Percentiles rank a stretch among this genome's conserved stretches.
phyloP scores from a whole-genome alignment of 306 rosid species.

The Cicer pinnatifidum region DNA sequence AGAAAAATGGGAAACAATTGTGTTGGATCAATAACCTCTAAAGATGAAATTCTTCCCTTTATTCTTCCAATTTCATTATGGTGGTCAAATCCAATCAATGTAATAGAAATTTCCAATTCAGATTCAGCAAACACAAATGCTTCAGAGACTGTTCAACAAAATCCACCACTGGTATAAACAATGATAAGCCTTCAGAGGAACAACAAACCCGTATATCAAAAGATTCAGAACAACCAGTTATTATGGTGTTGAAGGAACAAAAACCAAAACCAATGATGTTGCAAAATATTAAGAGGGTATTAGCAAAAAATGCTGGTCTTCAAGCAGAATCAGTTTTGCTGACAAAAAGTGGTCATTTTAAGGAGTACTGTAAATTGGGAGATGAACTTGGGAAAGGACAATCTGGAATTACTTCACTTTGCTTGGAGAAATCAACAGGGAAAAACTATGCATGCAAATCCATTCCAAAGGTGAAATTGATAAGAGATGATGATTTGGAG shows the following conservation, averaged over 20 bases:
- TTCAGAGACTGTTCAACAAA: conserved; percentile 17
- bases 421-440: conserved; percentile 67
- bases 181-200: background rate
- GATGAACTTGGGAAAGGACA: conserved; percentile 72
- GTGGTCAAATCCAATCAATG: conserved; percentile 57
- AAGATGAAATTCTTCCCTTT: conserved; percentile 48
- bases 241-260: conserved; percentile 29
- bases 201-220: background rate
- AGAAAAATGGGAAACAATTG: conserved; percentile 82
- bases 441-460: conserved; percentile 79
- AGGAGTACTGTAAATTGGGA: conserved; percentile 63
- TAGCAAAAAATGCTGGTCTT: conserved; percentile 60
- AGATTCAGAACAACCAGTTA: background rate
- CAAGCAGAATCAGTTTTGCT: conserved; percentile 66
- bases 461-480: conserved; percentile 66
- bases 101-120: conserved; percentile 11
- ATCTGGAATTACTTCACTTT: conserved; percentile 67
- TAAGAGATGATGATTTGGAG: conserved; percentile 60
- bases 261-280: conserved; percentile 38
- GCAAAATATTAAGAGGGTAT: conserved; percentile 46
- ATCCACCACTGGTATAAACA: conserved; percentile 38
- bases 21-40: conserved; percentile 53
- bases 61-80: conserved; percentile 54
- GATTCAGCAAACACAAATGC: conserved; percentile 14
- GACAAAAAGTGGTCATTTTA: conserved; percentile 63